Base-by-base conservation (phyloP, 768 basidiomycete genomes). In the Lactifluus subvellereus region DNA sequence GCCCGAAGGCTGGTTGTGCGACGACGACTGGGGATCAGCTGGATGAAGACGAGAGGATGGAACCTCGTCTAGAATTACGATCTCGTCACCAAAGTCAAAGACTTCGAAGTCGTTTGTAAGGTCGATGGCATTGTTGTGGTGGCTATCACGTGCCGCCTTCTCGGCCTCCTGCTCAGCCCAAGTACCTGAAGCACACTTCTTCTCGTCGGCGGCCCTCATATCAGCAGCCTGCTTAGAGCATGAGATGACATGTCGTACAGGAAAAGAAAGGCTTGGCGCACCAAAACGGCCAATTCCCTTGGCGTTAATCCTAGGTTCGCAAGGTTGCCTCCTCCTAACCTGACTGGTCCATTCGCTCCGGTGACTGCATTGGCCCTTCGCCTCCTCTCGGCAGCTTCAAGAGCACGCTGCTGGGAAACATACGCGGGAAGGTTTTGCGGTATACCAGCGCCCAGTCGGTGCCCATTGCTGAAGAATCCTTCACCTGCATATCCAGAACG, bases 401-500 rank as follows among this genome's bases (percentile, higher is more conserved):
- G 74, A 13, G 89, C 92, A 62, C 84, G 87, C 49, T 75, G 70
- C 16, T 83, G 80, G 7, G 86, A 90, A 32, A 87, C 62, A 69
- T 88, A 81, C 13, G 80, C 81, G 2, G 90, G 83, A 0, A 89
- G 70, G 70, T 90, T 78, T 68, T 88, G 90, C 2, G 86, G 85
- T 20, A 86, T 74, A 37, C 83, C 81, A 6, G 69, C 69, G n/a
- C 93, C 91, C 0, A 98, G 71, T 30, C 86, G 76, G 13, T 77
- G 77, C 1, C 95, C 95, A n/a, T 79, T 76, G 30, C 87, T 79
- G 72, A 85, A 85, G 80, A 97, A 98, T 3, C 94, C 95, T 73
- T 97, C 94, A 14, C 95, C 94, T 6, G 87, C 78, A 73, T 94
- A 98, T 0, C 94, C 95, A 14, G 84, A 85, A 20, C 84, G 79